Base-by-base conservation (phyloP, 139 green algal genomes). In the Coccomyxa sp. region DNA sequence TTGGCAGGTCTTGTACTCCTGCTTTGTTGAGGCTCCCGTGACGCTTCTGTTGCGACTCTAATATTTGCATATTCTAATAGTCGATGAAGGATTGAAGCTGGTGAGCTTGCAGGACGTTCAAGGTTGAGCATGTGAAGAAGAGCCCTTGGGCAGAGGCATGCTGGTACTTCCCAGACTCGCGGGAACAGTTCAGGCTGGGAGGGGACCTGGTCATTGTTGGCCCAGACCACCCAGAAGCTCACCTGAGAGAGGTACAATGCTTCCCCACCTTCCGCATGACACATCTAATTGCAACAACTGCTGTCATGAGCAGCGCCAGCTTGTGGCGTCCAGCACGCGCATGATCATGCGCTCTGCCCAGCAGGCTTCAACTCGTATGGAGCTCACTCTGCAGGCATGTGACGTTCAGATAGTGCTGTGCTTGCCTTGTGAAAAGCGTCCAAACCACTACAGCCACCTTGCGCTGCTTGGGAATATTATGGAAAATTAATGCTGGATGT, bases 101-200 rank as follows among this genome's bases (percentile, higher is more conserved):
- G 50, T 64, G 4, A 9, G 16, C 72, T 68, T 77, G 72, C 64
- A 84, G 85, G 76, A 89, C 39, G 38, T 39, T 50, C n/a, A 93
- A 91, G 74, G 44, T 89, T 4, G 38, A 75, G 7, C 84, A 97
- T 33, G 36, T 94, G 0, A 74, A 82, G 8, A 12, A 68, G 33
- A 88, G 87, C 38, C 82, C 88, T 0, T 86, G 75, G 37, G 88
- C 81, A 0, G 92, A 96, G 81, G 80, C 91, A 7, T 85, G 82
- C 41, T 97, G 92, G 92, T 97, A 97, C 79, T 91, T 97, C 36
- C 82, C 90, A 35, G 81, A 78, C 29, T 87, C 83, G 4, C 75
- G 90, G 0, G 90, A 95, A 74, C 91, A 95, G 81, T 95, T 90
- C 58, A 79, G 92, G 0, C 39, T 96, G 7, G 72, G 73, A 27